Conservation (phyloP, 192 early-diverging fungal species). For the Lunasporangiospora selenospora region DNA sequence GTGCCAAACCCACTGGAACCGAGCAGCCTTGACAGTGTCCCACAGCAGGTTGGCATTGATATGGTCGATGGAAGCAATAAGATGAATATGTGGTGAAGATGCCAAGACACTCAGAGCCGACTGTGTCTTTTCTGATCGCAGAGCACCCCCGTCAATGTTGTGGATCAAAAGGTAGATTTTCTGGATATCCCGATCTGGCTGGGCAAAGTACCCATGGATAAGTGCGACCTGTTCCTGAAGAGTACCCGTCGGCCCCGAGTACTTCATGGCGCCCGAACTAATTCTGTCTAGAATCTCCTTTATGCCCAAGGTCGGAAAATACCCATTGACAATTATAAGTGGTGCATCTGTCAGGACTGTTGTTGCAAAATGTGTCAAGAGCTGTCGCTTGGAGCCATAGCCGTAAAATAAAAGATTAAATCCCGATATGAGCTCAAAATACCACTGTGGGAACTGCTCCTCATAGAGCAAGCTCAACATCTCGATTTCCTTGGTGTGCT, state of each 20-base stretch:
- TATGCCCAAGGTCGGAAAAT: slow-evolving; percentile 76
- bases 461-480: slow-evolving; percentile 61
- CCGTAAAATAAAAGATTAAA: slow-evolving; percentile 95
- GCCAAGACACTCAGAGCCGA: slow-evolving; percentile 72
- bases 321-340: slow-evolving; percentile 85
- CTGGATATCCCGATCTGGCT: slow-evolving; percentile 51
- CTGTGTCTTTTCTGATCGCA: slow-evolving; percentile 78
- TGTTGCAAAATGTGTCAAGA: slow-evolving; percentile 81
- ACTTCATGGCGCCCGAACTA: slow-evolving; percentile 39
- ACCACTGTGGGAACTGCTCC: slow-evolving; percentile 85
- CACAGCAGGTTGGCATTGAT: slow-evolving; percentile 90
- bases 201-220: slow-evolving; percentile 70
- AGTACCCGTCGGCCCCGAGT: slow-evolving; percentile 53
- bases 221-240: slow-evolving; percentile 71
- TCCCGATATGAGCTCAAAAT: slow-evolving; percentile 80
- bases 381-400: slow-evolving; percentile 87
- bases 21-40: slow-evolving; percentile 73
- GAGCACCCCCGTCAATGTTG: slow-evolving; percentile 84
- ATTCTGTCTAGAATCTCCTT: slow-evolving; percentile 77
- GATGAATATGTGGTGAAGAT: slow-evolving; percentile 65
- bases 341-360: slow-evolving; percentile 62
- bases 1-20: slow-evolving; percentile 91
- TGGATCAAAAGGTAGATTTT: slow-evolving; percentile 82
- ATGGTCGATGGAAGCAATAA: slow-evolving; percentile 91
- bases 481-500: slow-evolving; percentile 67